Evolutionary conservation across 2,329 filamentous ascomycete genomes (phyloP).

Genomic region (Diaporthe longicolla): DNA sequence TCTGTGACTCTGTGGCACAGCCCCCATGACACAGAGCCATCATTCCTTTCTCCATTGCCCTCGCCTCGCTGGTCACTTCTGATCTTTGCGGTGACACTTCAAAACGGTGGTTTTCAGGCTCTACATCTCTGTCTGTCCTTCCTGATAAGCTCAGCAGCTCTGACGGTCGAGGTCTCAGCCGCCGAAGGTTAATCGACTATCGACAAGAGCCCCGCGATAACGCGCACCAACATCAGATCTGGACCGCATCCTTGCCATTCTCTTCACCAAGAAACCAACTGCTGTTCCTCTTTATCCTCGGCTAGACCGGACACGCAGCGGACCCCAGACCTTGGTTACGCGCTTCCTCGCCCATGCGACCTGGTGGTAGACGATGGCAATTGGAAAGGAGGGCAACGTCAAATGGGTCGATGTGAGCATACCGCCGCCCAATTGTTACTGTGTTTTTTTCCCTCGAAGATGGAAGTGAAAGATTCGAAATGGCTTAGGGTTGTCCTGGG

Average conservation of each 20-base stretch:
- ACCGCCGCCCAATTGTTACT: constrained; percentile 26
- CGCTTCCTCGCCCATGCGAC: not conserved
- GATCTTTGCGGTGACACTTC: not conserved
- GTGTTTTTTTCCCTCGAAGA: no score
- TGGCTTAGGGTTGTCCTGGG: not conserved
- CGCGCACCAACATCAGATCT: not conserved
- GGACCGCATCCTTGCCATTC: not conserved
- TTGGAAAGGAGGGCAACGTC: constrained; percentile 64
- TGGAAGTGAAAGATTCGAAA: not conserved
- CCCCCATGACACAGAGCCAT: not conserved
- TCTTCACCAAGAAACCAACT: not conserved
- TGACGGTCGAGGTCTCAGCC: constrained; percentile 1
- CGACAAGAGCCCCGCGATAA: not conserved
- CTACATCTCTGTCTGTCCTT: not conserved
- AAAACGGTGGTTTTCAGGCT: not conserved
- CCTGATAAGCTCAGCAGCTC: constrained; percentile 2
- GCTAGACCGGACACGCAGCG: not conserved
- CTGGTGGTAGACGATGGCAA: constrained; percentile 52
- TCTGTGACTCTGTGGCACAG: constrained; percentile 21
- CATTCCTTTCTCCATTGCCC: not conserved
- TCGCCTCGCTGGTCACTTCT: not conserved
- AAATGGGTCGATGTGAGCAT: constrained; percentile 72
- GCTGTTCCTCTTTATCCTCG: not conserved
- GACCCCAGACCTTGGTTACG: not conserved
- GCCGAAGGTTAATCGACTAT: not conserved